Evolutionary conservation across 164 flowering plant genomes (phyloP), one percentile per base, ranked within the genome.

Genomic region (Annona cherimola): DNA sequence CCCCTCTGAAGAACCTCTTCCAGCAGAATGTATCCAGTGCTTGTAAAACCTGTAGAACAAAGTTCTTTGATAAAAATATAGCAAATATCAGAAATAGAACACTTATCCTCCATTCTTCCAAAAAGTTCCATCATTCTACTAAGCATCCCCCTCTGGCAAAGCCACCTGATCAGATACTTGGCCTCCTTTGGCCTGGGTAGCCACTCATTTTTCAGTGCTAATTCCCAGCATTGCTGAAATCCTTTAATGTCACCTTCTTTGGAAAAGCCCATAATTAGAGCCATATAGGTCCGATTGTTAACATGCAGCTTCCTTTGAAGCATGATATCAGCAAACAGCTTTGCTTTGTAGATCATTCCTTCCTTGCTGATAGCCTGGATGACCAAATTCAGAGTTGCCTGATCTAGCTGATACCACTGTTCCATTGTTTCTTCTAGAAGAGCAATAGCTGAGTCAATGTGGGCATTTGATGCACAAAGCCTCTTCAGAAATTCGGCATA

Each of bases 191-290:
- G 60, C 4, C 66, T 55, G 4, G 93, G 96, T 43, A 81, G 35
- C 97, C 99, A 94, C 18, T 83, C 82, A 39, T 75, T 18, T 8
- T 74, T 77, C 43, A 71, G 61, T 55, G 93, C 91, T 76, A 81
- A 42, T 42, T 74, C 73, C 89, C 83, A 94, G 78, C 62, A 83
- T 59, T 59, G 45, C 20, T 7, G 71, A 71, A 90, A 66, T 66
- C 74, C 83, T 68, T 20, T 81, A 72, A 70, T 57, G 45, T 74
- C 74, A 54, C 83, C 84, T 67, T 79, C 82, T 76, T 81, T 81
- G 77, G 86, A 87, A 43, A 88, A 76, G 26, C 85, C 79, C 54
- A 44, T 61, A 11, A 92, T 64, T 16, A 90, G 45, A 73, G 86
- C 80, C 70, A 81, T 75, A 68, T 76, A 87, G 11, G 94, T 83